Evolutionary conservation across 352 stramenopile genomes (phyloP).

Genomic region (Phytopythium litorale): DNA sequence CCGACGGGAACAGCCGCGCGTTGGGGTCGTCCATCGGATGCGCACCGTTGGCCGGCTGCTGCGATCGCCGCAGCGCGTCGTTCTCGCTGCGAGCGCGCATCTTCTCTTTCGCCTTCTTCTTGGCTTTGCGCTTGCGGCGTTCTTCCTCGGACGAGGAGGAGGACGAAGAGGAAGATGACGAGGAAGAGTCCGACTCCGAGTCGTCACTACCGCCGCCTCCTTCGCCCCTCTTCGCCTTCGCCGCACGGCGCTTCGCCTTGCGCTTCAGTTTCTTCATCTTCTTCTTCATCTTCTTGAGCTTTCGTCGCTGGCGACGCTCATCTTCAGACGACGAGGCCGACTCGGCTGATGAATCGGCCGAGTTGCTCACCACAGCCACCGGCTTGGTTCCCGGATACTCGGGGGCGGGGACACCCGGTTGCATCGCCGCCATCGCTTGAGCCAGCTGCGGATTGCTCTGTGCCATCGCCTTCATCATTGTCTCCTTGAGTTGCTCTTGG

Average conservation of each 20-base stretch:
- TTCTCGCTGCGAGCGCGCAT: conserved; percentile 5
- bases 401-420: neutral
- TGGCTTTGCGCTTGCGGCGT: conserved; percentile 19
- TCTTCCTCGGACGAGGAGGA: conserved; percentile 22
- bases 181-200: conserved; percentile 12
- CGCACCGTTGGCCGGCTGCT: neutral
- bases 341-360: conserved; percentile 7
- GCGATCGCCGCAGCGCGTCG: neutral
- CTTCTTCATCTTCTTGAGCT: conserved; percentile 21
- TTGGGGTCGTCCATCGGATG: neutral
- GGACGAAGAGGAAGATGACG: conserved; percentile 6
- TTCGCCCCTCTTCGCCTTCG: conserved; percentile 5
- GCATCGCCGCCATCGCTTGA: neutral
- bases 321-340: conserved; percentile 14
- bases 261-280: conserved; percentile 21
- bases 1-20: neutral
- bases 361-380: neutral
- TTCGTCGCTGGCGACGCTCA: conserved; percentile 8
- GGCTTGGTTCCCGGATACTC: neutral
- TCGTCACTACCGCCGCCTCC: neutral
- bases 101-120: conserved; percentile 28
- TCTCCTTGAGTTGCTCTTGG: conserved; percentile 1
- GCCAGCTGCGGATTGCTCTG: conserved; percentile 5
- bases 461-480: conserved; percentile 1
- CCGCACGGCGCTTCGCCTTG: conserved; percentile 12